Evolutionary conservation across 441 rosid genomes (phyloP).

Genomic region (Geranium incanum): DNA sequence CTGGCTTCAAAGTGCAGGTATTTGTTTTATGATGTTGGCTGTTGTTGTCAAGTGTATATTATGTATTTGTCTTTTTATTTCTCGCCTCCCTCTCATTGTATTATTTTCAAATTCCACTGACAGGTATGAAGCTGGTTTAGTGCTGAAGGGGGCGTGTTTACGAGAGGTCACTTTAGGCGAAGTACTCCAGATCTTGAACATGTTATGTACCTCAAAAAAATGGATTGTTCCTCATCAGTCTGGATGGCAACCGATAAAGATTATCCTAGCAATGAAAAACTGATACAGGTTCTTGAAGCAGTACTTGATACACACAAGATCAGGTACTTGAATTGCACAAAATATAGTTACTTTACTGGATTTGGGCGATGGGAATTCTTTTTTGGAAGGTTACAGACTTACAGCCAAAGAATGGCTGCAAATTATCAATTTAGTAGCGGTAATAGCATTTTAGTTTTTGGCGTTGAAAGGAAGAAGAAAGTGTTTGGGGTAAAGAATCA

Average conservation of each 20-base stretch:
- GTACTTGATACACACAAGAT: constrained; percentile 25
- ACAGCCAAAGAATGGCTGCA: background rate
- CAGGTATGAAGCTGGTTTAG: constrained; percentile 64
- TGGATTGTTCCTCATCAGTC: constrained; percentile 48
- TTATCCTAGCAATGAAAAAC: constrained; percentile 34
- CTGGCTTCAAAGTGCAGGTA: constrained; percentile 49
- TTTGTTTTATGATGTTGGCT: constrained; percentile 6
- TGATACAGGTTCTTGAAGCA: constrained; percentile 24
- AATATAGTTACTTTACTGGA: constrained; percentile 3
- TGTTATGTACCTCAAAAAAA: constrained; percentile 39
- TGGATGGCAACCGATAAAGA: constrained; percentile 57
- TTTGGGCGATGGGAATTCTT: constrained; percentile 15
- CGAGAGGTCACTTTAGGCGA: constrained; percentile 47
- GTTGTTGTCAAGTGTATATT: background rate
- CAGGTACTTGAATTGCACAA: constrained; percentile 13
- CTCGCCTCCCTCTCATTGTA: constrained; percentile 1
- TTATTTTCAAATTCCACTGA: constrained; percentile 9
- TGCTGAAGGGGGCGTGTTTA: constrained; percentile 41
- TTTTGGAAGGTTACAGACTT: background rate
- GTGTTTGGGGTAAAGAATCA: background rate
- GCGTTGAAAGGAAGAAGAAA: constrained; percentile 10
- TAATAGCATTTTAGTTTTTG: constrained; percentile 10
- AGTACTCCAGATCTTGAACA: constrained; percentile 48
- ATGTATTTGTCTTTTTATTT: constrained; percentile 4
- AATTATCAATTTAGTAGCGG: constrained; percentile 13